Conservation (phyloP, 495 filamentous ascomycete species). For the Monascus purpureus region DNA sequence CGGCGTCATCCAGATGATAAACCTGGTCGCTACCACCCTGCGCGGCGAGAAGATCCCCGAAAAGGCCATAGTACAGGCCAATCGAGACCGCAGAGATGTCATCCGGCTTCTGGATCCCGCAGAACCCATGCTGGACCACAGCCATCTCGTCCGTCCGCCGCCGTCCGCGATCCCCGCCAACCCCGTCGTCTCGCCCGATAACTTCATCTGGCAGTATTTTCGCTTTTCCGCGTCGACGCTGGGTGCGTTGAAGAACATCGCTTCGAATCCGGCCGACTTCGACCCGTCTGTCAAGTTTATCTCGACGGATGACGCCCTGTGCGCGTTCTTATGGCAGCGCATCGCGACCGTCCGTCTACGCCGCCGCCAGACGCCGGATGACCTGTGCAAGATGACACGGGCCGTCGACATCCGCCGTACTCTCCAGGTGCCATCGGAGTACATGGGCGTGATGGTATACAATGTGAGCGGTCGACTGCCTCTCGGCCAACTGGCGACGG, state of each 20-base stretch:
- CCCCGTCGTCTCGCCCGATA: neutral
- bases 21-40: slow-evolving; percentile 18
- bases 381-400: slow-evolving; percentile 10
- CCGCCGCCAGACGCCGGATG: slow-evolving; percentile 2
- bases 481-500: slow-evolving; percentile 8
- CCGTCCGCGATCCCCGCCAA: neutral
- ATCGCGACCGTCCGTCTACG: slow-evolving; percentile 8
- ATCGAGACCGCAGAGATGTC: slow-evolving; percentile 13
- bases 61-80: slow-evolving; percentile 8
- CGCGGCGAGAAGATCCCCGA: slow-evolving; percentile 10
- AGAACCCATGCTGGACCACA: slow-evolving; percentile 16
- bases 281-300: slow-evolving; percentile 8
- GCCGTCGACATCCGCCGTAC: slow-evolving; percentile 14
- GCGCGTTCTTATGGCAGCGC: slow-evolving; percentile 29
- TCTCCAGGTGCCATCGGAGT: slow-evolving; percentile 12
- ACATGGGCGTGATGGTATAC: slow-evolving; percentile 21
- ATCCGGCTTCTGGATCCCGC: slow-evolving; percentile 12
- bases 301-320: slow-evolving; percentile 35
- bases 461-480: slow-evolving; percentile 7
- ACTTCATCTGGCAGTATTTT: slow-evolving; percentile 5
- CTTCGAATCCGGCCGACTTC: neutral
- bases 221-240: slow-evolving; percentile 7
- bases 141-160: slow-evolving; percentile 5
- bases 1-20: slow-evolving; percentile 20
- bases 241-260: slow-evolving; percentile 2